Evolutionary conservation across 2,329 filamentous ascomycete species (phyloP).

Genomic region (Niveomyces coronatus): DNA sequence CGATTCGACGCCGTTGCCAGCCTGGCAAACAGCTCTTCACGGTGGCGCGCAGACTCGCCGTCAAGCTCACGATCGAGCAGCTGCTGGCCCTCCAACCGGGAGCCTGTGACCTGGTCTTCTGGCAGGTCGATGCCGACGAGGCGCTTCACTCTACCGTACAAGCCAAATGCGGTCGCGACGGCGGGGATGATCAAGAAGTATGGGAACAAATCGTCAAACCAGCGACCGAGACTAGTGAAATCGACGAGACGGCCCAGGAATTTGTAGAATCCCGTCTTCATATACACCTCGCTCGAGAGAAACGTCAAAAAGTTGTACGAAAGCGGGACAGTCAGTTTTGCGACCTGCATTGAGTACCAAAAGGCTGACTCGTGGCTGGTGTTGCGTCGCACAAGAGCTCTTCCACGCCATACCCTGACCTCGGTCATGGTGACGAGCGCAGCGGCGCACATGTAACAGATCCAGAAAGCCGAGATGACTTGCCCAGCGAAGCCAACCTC

Average conservation of each 20-base stretch:
- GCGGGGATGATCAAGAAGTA: conserved; percentile 81
- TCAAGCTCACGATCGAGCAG: conserved; percentile 80
- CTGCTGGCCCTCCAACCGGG: conserved; percentile 85
- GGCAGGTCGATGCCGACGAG: conserved; percentile 66
- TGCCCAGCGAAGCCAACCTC: conserved; percentile 82
- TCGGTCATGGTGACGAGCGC: conserved; percentile 82
- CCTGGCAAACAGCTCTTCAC: conserved; percentile 31
- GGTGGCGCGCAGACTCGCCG: conserved; percentile 46
- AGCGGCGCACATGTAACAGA: conserved; percentile 91
- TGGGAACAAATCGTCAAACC: conserved; percentile 84
- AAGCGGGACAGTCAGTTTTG: conserved; percentile 83
- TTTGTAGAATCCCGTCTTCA: conserved; percentile 71
- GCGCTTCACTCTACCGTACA: conserved; percentile 74
- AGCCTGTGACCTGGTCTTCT: conserved; percentile 69
- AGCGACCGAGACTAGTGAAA: conserved; percentile 68
- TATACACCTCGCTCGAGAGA: conserved; percentile 60
- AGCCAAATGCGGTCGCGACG: conserved; percentile 72
- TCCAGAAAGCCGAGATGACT: conserved; percentile 73
- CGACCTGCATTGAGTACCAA: conserved; percentile 91
- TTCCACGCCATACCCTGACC: conserved; percentile 94
- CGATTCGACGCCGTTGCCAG: conserved; percentile 17
- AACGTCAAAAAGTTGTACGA: conserved; percentile 97
- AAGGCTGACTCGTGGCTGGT: conserved; percentile 90
- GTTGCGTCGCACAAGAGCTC: conserved; percentile 79
- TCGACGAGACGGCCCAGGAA: conserved; percentile 80